Base-by-base conservation (phyloP, 83 land plant species). In the Isoetes engelmannii region DNA sequence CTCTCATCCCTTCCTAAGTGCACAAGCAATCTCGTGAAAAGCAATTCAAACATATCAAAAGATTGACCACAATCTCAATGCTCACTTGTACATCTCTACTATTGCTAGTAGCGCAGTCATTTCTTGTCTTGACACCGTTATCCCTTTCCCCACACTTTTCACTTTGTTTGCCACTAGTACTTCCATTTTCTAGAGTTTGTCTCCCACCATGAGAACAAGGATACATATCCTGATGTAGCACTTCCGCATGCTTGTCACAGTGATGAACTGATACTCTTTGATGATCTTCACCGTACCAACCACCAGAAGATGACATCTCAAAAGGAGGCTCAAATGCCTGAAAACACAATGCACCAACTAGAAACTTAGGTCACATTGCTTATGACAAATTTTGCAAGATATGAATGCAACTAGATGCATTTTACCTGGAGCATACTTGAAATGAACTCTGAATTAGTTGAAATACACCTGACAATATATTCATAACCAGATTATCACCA, bases 271-370 rank as follows among this genome's bases (percentile, higher is more conserved):
- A 47, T 63, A 48, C 15, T 62, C 10, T n/a, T 67, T 10, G 12
- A 46, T 13, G n/a, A 67, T 13, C 69, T 43, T 67, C 37, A 47
- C 55, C 75, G 37, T 42, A 48, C 46, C 49, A 47, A 55, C 44
- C 59, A 46, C 43, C 70, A 66, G 18, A 69, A 56, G 65, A 58
- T 15, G 44, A 81, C 88, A 89, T 83, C 54, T 89, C 95, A 61
- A 89, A 70, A 44, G 95, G 95, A 51, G 95, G 88, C 7, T 86
- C 95, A 84, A 89, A 89, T 65, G 87, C 87, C 95, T 89, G 82
- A 65, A 71, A 56, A 61, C 9, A 53, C 21, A 18, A 28, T 65
- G 60, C 48, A 19, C 20, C 21, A 72, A 15, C 9, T 55, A 17
- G 67, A 6, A n/a, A 18, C 21, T 68, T 67, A 65, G 15, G 72